phyloP scores from a whole-genome alignment of 73 alveolate species.

The Symbiodinium natans region DNA sequence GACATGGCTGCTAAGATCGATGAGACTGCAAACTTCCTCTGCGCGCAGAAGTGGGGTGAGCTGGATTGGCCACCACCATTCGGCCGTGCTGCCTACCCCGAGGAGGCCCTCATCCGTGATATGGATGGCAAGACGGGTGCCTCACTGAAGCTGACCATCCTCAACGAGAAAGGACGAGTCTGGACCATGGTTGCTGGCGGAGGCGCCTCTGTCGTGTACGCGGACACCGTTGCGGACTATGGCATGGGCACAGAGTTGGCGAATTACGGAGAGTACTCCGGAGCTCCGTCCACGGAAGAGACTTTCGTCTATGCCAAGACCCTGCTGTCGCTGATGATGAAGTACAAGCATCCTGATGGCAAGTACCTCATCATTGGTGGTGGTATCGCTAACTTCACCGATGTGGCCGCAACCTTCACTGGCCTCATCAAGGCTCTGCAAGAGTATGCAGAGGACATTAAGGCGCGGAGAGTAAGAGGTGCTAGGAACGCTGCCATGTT shows the following conservation, averaged over 20 bases:
- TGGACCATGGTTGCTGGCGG: conserved; percentile 94
- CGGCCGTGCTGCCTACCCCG: conserved; percentile 84
- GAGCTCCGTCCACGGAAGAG: conserved; percentile 90
- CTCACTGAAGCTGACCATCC: conserved; percentile 80
- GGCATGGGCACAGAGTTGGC: conserved; percentile 90
- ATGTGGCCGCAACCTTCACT: conserved; percentile 92
- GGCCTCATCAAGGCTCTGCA: conserved; percentile 93
- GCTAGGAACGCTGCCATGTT: no score
- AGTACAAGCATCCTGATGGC: conserved; percentile 87
- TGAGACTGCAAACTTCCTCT: conserved; percentile 81
- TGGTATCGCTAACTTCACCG: conserved; percentile 93
- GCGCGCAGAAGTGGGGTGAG: conserved; percentile 91
- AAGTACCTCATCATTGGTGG: conserved; percentile 89
- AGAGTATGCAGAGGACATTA: conserved; percentile 88
- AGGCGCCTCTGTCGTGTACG: conserved; percentile 93
- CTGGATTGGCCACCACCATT: conserved; percentile 91
- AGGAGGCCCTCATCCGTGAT: conserved; percentile 84
- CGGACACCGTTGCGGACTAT: conserved; percentile 87
- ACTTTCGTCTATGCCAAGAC: conserved; percentile 91
- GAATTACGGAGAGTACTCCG: conserved; percentile 93
- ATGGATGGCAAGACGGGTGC: conserved; percentile 93
- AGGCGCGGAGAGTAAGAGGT: not conserved
- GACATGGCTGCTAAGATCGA: conserved; percentile 89
- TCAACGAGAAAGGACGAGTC: conserved; percentile 91
- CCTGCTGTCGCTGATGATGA: conserved; percentile 67